Percentiles rank a stretch among this genome's conserved stretches.
phyloP scores from a whole-genome alignment of 2,329 filamentous ascomycete genomes.

The Ceratocystis cacaofunesta region DNA sequence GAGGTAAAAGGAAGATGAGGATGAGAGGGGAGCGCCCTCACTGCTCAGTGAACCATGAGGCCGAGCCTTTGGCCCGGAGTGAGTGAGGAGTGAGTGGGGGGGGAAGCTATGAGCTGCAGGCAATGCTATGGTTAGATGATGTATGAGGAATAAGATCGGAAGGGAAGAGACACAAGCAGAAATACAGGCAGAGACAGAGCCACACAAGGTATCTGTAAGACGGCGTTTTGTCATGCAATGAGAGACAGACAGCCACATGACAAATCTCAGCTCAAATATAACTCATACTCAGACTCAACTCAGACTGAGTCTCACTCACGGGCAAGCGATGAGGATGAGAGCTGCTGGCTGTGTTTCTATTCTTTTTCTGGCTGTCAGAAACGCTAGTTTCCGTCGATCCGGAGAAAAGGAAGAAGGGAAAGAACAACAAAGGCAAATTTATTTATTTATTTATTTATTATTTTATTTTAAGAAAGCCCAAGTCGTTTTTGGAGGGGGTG shows the following conservation, averaged over 20 bases:
- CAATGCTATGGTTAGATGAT: too few relatives aligned
- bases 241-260: too few relatives aligned
- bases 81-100: background rate
- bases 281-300: too few relatives aligned
- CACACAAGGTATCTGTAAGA: background rate
- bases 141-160: background rate
- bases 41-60: background rate
- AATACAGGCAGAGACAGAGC: background rate
- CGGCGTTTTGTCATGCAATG: too few relatives aligned
- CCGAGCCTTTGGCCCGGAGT: constrained; percentile 4
- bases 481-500: background rate
- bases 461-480: background rate
- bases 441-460: background rate
- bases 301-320: too few relatives aligned
- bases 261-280: too few relatives aligned
- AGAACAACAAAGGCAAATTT: background rate
- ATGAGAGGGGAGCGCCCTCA: background rate
- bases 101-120: too few relatives aligned
- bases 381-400: constrained; percentile 1
- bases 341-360: background rate
- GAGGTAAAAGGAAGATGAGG: background rate
- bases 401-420: background rate
- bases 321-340: too few relatives aligned
- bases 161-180: background rate
- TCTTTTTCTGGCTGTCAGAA: background rate